phyloP scores from a whole-genome alignment of 176 grass and related monocot genomes.

The Carex parvula region DNA sequence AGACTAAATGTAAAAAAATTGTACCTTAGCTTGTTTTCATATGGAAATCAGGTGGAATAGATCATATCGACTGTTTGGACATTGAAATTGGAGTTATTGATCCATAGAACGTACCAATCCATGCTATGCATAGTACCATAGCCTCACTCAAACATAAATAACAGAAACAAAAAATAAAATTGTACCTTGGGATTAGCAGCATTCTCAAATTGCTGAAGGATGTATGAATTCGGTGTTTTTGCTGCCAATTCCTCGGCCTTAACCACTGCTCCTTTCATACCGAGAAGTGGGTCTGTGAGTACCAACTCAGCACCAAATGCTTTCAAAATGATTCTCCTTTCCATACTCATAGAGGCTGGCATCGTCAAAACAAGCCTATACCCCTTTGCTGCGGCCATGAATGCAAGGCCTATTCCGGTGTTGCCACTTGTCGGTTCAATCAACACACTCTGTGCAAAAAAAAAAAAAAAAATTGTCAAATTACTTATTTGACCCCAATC shows the following conservation, averaged over 20 bases:
- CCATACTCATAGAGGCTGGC: constrained; percentile 85
- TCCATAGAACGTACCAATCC: no score
- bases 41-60: no score
- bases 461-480: no score
- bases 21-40: no score
- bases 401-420: constrained; percentile 90
- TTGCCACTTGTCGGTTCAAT: constrained; percentile 94
- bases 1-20: no score
- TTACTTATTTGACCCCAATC: neutral
- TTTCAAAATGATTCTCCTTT: constrained; percentile 77
- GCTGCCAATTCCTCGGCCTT: constrained; percentile 74
- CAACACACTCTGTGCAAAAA: constrained; percentile 57
- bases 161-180: neutral
- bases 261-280: constrained; percentile 67
- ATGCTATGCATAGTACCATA: no score
- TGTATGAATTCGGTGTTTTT: constrained; percentile 62
- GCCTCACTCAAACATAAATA: no score
- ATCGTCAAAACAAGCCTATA: constrained; percentile 78
- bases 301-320: constrained; percentile 79
- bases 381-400: constrained; percentile 89
- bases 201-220: constrained; percentile 93
- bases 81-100: no score
- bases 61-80: no score
- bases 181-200: constrained; percentile 79
- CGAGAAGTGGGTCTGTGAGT: constrained; percentile 69